Evolutionary conservation across 805 yeast genomes (phyloP), one percentile per base, ranked within the genome.

Genomic region (Candida montana): DNA sequence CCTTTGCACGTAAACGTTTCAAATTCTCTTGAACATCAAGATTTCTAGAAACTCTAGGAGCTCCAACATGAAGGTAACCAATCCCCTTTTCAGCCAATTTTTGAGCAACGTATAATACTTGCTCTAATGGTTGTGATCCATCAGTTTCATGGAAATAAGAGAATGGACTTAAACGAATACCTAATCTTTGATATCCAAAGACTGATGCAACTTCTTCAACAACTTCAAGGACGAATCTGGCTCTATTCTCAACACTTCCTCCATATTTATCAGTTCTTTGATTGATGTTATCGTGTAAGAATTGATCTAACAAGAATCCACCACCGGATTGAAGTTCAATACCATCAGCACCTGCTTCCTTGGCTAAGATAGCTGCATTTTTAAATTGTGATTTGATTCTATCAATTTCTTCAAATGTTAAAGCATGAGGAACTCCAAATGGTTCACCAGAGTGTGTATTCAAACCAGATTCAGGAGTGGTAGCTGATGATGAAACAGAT

Each of bases 171-270:
- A 74, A 48, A 45, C 28, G 27, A 9, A 33, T 7, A 33, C 35
- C 35, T 8, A 33, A 8, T 13, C 12, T 33, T 12, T 20, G n/a
- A 12, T 20, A 21, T n/a, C 35, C 35, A 21, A 33, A 33, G 5
- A 18, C 21, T 20, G 21, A 11, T 16, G 17, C 28, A 4, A 33
- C 50, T 4, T 71, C 71, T 49, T 76, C 80, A 18, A 78, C 61
- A 16, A 77, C 64, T 50, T 74, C 79, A 20, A 69, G 54, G 2
- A 54, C 39, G 31, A 69, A 58, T 31, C 68, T 58, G 15, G 66
- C 58, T 40, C 72, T 57, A 49, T 65, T 70, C 45, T 69, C 73
- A 40, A 66, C 64, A 7, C 66, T 55, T 1, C 72, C 72, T 33
- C 75, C 73, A 38, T 67, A 69, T 42, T 64, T 50, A 45, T 68